Conservation (phyloP, 352 stramenopile genomes). For the Globisporangium middletonii region DNA sequence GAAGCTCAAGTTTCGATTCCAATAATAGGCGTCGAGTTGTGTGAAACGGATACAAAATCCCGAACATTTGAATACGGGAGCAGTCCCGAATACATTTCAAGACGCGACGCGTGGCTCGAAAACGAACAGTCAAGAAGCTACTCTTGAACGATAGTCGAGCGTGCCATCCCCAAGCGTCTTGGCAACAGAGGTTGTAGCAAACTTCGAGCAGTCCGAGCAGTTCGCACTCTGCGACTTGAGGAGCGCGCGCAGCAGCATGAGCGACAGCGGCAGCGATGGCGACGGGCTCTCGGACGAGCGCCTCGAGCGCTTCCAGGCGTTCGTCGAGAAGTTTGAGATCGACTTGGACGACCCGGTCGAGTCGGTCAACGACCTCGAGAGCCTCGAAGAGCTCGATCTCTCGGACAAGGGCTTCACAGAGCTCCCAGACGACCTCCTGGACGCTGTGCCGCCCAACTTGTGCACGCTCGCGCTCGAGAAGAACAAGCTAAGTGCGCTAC, state of each 20-base stretch:
- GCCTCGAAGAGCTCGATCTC: slow-evolving; percentile 77
- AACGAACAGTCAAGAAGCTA: no score
- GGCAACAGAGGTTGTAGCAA: no score
- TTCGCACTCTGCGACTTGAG: not conserved
- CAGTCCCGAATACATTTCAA: no score
- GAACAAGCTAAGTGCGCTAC: slow-evolving; percentile 50
- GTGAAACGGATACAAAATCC: no score
- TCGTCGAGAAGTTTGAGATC: slow-evolving; percentile 64
- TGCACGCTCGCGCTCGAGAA: slow-evolving; percentile 81
- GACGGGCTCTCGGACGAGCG: slow-evolving; percentile 21
- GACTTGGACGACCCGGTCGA: slow-evolving; percentile 65
- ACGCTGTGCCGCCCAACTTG: slow-evolving; percentile 46
- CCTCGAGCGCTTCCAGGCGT: slow-evolving; percentile 43
- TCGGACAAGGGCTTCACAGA: slow-evolving; percentile 68
- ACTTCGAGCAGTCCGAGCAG: no score
- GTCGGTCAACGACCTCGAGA: slow-evolving; percentile 52
- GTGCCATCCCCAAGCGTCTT: no score
- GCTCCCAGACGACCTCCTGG: slow-evolving; percentile 48
- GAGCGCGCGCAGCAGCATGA: slow-evolving; percentile 25
- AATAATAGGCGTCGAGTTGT: no score
- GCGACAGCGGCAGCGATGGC: slow-evolving; percentile 14
- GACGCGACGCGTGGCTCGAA: no score
- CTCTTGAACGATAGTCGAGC: no score
- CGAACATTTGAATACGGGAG: no score
- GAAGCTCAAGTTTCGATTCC: no score